These are phyloP conservation scores for Zoysia matrella DNA, from an alignment of 202 grass and related monocot species.

Conservation along the genomic window DNA sequence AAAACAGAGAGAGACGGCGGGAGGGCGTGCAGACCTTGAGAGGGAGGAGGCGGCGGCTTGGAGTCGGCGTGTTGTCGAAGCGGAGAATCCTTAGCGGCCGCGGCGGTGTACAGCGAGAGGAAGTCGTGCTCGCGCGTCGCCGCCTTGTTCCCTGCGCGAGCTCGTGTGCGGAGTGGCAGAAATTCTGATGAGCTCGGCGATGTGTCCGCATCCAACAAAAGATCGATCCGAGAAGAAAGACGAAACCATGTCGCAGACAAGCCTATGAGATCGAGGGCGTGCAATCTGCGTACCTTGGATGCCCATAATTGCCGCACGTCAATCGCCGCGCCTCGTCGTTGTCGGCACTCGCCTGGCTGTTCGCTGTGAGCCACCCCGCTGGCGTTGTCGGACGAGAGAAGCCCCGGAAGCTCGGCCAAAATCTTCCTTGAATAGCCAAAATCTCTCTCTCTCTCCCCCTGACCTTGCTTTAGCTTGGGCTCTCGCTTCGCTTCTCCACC, in stretches of 20 bases:
- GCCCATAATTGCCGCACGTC: slow-evolving; percentile 59
- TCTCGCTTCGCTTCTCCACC: neutral
- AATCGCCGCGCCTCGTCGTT: neutral
- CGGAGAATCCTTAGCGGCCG: slow-evolving; percentile 52
- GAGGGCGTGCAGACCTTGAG: slow-evolving; percentile 50
- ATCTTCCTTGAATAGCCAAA: too few relatives aligned
- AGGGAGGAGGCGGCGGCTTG: slow-evolving; percentile 40
- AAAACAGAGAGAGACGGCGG: neutral
- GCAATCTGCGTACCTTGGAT: slow-evolving; percentile 64
- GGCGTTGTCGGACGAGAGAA: too few relatives aligned
- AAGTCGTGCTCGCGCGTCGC: slow-evolving; percentile 71
- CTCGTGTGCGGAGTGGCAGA: too few relatives aligned
- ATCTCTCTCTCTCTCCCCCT: too few relatives aligned
- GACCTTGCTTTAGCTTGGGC: too few relatives aligned
- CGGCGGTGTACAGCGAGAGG: slow-evolving; percentile 68
- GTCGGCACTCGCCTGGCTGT: neutral
- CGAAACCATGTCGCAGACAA: too few relatives aligned
- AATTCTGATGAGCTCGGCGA: slow-evolving; percentile 10
- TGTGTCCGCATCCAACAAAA: neutral
- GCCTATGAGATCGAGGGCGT: neutral
- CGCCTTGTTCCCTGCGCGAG: slow-evolving; percentile 70
- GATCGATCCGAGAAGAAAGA: neutral
- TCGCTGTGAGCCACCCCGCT: neutral
- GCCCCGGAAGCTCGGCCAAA: too few relatives aligned
- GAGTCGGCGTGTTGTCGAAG: slow-evolving; percentile 52